A percentile compares a stretch with the other conserved stretches of the same genome.
Evolutionary conservation across 192 early-diverging fungal species (phyloP).

Genomic region (Umbelopsis ramanniana): DNA sequence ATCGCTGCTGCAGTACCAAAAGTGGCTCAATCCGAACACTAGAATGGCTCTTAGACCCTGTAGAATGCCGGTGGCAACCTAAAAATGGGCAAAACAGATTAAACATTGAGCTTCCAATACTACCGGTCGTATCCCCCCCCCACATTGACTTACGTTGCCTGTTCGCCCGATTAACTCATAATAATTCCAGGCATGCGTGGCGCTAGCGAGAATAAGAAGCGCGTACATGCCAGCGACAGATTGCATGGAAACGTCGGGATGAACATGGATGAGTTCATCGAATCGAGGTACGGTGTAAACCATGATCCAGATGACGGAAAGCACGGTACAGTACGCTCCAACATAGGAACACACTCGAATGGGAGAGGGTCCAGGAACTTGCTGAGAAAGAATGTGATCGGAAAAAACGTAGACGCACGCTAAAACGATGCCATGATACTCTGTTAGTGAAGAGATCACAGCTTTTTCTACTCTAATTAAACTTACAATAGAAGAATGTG

Average conservation of each 20-base stretch:
- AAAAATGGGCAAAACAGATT: neutral
- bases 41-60: conserved; percentile 59
- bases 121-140: neutral
- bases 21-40: conserved; percentile 62
- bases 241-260: conserved; percentile 3
- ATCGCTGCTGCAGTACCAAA: conserved; percentile 56
- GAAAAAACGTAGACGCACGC: conserved; percentile 63
- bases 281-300: conserved; percentile 57
- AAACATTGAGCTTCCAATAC: neutral
- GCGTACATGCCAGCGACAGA: conserved; percentile 47
- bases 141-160: conserved; percentile 45
- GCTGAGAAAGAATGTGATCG: conserved; percentile 51
- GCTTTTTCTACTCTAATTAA: too few relatives aligned
- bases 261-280: conserved; percentile 44
- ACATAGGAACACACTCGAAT: conserved; percentile 55
- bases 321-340: conserved; percentile 45
- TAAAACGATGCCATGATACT: conserved; percentile 16
- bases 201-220: conserved; percentile 47
- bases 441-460: too few relatives aligned
- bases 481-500: conserved; percentile 55
- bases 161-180: conserved; percentile 57
- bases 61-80: conserved; percentile 59
- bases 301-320: conserved; percentile 52
- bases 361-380: conserved; percentile 50
- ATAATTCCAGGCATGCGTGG: conserved; percentile 56